phyloP scores from a whole-genome alignment of 441 rosid species.

The Gossypium davidsonii region DNA sequence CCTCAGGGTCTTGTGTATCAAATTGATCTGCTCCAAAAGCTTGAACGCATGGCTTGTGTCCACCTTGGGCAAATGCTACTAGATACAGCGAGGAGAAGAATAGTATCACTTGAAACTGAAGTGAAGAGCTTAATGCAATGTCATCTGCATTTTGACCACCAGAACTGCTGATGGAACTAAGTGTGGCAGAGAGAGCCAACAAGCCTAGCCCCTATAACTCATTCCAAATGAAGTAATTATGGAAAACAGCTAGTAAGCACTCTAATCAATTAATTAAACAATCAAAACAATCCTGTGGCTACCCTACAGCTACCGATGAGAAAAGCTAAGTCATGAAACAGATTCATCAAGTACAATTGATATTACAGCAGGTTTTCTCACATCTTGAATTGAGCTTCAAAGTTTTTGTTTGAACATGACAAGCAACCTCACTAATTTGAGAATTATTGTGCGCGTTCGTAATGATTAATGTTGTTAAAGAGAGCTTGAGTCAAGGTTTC shows the following conservation, averaged over 20 bases:
- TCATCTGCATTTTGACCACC: slow-evolving; percentile 20
- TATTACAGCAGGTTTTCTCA: not conserved
- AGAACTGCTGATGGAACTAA: slow-evolving; percentile 15
- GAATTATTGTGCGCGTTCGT: not conserved
- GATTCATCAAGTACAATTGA: not conserved
- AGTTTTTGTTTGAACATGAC: not conserved
- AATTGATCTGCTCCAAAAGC: slow-evolving; percentile 69
- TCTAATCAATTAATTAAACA: not conserved
- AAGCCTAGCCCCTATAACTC: slow-evolving; percentile 42
- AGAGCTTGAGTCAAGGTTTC: not conserved
- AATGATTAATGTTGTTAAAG: not conserved
- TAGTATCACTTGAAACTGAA: slow-evolving; percentile 24
- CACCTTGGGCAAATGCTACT: slow-evolving; percentile 49
- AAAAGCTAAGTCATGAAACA: not conserved
- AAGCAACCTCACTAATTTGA: not conserved
- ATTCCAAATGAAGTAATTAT: slow-evolving; percentile 2
- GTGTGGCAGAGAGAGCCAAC: slow-evolving; percentile 40
- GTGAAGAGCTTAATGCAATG: slow-evolving; percentile 18
- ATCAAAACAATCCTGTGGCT: not conserved
- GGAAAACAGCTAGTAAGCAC: not conserved
- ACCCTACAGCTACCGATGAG: not conserved
- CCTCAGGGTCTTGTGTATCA: slow-evolving; percentile 37
- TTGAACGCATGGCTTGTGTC: slow-evolving; percentile 51
- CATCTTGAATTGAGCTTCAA: not conserved
- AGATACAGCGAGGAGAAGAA: slow-evolving; percentile 46